Conservation (phyloP, 768 basidiomycete species). For the Lactarius indigo region DNA sequence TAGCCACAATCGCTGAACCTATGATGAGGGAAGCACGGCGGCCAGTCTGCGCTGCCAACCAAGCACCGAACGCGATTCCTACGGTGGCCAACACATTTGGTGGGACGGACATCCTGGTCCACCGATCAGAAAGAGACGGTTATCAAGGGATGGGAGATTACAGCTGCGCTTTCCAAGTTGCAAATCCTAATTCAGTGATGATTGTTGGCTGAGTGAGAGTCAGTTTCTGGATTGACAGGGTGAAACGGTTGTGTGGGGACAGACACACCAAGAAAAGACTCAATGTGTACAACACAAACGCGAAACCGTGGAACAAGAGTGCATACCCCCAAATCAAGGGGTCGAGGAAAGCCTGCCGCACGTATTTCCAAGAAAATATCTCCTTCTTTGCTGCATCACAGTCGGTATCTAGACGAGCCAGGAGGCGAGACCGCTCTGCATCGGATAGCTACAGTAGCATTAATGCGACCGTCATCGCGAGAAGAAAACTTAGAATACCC, state of each 20-base stretch:
- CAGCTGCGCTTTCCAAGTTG: constrained; percentile 60
- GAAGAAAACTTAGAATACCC: constrained; percentile 37
- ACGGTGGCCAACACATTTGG: constrained; percentile 51
- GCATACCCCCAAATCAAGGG: constrained; percentile 61
- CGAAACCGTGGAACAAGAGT: constrained; percentile 57
- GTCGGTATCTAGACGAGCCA: constrained; percentile 48
- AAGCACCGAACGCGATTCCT: constrained; percentile 49
- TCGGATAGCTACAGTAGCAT: constrained; percentile 43
- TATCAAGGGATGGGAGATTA: constrained; percentile 28
- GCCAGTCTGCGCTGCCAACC: constrained; percentile 46
- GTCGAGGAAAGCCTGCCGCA: constrained; percentile 53
- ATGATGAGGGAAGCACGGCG: constrained; percentile 53
- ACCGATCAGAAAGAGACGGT: neutral
- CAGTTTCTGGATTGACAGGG: too few relatives aligned
- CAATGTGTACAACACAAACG: constrained; percentile 55
- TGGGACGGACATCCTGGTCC: constrained; percentile 51
- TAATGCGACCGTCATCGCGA: neutral
- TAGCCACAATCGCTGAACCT: constrained; percentile 44
- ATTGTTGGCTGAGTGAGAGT: constrained; percentile 47
- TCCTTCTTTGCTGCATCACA: constrained; percentile 53
- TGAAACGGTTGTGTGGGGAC: neutral
- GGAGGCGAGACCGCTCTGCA: constrained; percentile 46
- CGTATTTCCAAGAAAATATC: constrained; percentile 54
- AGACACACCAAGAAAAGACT: constrained; percentile 52
- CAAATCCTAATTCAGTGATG: constrained; percentile 53